Conservation (phyloP, 768 basidiomycete species). For the Russula abietina region DNA sequence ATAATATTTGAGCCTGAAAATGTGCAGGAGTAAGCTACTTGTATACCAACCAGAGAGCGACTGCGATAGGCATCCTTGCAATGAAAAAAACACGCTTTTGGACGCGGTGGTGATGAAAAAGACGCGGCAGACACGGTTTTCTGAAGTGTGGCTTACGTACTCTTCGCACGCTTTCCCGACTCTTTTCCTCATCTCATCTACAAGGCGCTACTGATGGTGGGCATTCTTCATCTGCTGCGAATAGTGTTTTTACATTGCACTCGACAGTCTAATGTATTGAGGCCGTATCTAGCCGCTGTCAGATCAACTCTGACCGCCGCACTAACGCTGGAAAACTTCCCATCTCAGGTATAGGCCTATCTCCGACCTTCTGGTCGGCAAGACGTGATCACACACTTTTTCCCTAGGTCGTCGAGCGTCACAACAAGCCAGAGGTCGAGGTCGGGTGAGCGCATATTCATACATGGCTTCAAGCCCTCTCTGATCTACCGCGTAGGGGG, state of each 20-base stretch:
- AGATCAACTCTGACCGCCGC: slow-evolving; percentile 96
- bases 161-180: slow-evolving; percentile 36
- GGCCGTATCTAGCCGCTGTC: slow-evolving; percentile 94
- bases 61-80: slow-evolving; percentile 48
- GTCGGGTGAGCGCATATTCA: slow-evolving; percentile 45
- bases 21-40: slow-evolving; percentile 1
- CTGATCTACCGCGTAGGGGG: slow-evolving; percentile 43
- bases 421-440: slow-evolving; percentile 97
- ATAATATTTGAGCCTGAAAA: slow-evolving; percentile 14
- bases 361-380: slow-evolving; percentile 14
- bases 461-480: background rate
- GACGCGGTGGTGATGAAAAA: slow-evolving; percentile 1
- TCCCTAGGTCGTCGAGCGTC: slow-evolving; percentile 83
- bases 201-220: slow-evolving; percentile 18
- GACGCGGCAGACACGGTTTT: background rate
- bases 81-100: slow-evolving; percentile 13
- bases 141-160: slow-evolving; percentile 31
- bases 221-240: background rate
- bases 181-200: background rate
- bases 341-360: slow-evolving; percentile 73
- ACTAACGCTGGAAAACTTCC: slow-evolving; percentile 94
- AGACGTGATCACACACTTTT: slow-evolving; percentile 24
- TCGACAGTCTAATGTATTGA: slow-evolving; percentile 82
- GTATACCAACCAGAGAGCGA: slow-evolving; percentile 55
- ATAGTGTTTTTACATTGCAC: background rate